These are phyloP conservation scores for Solanum peruvianum DNA, from an alignment of 257 asterid species.

Conservation along the genomic window DNA sequence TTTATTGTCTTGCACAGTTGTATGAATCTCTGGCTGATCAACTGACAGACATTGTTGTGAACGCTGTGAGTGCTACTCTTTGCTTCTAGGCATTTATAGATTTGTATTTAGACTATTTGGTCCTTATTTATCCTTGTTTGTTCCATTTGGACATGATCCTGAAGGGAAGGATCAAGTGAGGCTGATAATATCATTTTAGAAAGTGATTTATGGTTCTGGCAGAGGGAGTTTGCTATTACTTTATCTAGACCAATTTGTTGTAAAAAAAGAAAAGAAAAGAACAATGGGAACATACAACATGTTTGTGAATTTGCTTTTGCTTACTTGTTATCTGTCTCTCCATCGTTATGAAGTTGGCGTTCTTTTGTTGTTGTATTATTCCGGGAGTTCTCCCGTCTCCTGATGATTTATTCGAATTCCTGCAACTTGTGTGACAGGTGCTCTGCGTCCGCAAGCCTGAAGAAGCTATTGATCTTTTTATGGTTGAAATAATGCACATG, in stretches of 20 bases:
- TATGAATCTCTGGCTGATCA: constrained; percentile 94
- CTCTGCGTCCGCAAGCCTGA: constrained; percentile 96
- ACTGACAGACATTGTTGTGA: constrained; percentile 70
- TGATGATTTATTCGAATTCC: neutral
- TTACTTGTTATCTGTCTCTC: neutral
- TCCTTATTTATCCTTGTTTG: neutral
- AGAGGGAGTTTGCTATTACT: neutral
- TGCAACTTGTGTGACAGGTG: constrained; percentile 38
- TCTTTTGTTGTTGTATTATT: neutral
- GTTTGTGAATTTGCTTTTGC: neutral
- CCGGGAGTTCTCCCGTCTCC: neutral
- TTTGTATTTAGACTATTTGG: neutral
- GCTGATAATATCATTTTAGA: neutral
- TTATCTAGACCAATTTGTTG: neutral
- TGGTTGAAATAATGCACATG: constrained; percentile 99
- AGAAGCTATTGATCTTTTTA: constrained; percentile 88
- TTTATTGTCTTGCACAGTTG: constrained; percentile 35
- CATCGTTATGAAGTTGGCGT: neutral
- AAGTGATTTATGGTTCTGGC: neutral
- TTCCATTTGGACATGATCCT: neutral
- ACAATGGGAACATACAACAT: neutral
- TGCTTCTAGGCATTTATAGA: neutral
- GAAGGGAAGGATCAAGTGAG: neutral
- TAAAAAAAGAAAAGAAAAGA: neutral
- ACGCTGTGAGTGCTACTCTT: constrained; percentile 54